A percentile compares a stretch with the other conserved stretches of the same genome.
These are phyloP conservation scores for Halenospora varia DNA, from an alignment of 495 filamentous ascomycete species.

Conservation along the genomic window DNA sequence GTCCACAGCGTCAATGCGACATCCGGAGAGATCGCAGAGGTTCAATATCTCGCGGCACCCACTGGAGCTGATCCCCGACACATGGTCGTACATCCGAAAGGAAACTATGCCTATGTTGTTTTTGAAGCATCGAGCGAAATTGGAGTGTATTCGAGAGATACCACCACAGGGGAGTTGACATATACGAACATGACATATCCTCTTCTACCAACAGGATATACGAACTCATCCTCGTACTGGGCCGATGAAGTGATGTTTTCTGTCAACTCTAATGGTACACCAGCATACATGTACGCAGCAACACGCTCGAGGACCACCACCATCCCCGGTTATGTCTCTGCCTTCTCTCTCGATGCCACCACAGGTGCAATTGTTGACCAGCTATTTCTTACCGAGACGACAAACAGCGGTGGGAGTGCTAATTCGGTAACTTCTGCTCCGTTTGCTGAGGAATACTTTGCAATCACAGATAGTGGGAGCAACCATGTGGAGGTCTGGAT, in stretches of 20 bases:
- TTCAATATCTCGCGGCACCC: constrained; percentile 13
- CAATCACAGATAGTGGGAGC: neutral
- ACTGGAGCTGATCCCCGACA: constrained; percentile 27
- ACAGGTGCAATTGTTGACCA: neutral
- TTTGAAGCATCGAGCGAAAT: constrained; percentile 28
- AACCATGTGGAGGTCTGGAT: neutral
- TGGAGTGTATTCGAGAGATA: constrained; percentile 15
- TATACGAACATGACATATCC: constrained; percentile 10
- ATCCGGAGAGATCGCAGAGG: constrained; percentile 17
- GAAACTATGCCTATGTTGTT: constrained; percentile 28
- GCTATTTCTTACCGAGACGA: neutral
- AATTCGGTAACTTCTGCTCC: neutral
- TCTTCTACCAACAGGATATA: constrained; percentile 20
- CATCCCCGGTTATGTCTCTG: neutral
- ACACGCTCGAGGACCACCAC: neutral
- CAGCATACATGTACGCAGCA: neutral
- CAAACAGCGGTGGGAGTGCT: neutral
- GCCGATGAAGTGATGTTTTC: neutral
- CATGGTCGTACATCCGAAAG: constrained; percentile 26
- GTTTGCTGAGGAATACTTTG: neutral
- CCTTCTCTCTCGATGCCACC: neutral
- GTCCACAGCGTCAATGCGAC: constrained; percentile 26
- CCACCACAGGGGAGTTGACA: constrained; percentile 5
- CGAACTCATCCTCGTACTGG: constrained; percentile 6
- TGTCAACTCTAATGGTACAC: neutral